These are phyloP conservation scores for Acacia concinna DNA, from an alignment of 331 rosid genomes.

Conservation along the genomic window DNA sequence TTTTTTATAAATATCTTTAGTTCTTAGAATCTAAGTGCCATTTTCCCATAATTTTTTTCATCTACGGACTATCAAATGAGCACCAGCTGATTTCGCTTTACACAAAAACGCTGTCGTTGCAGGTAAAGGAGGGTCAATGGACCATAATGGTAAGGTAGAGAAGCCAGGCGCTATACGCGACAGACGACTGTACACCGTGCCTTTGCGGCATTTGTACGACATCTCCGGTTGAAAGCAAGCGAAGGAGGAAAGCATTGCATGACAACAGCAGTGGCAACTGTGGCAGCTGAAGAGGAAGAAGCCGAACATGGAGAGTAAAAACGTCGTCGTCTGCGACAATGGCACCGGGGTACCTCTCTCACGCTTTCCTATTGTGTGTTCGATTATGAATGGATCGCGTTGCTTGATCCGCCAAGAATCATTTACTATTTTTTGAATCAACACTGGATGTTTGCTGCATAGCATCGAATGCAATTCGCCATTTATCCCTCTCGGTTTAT, in stretches of 20 bases:
- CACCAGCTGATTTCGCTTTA: too few relatives aligned
- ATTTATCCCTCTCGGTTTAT: neutral
- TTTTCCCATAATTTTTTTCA: too few relatives aligned
- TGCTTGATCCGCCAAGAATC: constrained; percentile 21
- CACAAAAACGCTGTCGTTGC: too few relatives aligned
- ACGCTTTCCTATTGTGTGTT: neutral
- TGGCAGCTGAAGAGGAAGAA: constrained; percentile 9
- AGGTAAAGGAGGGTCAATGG: too few relatives aligned
- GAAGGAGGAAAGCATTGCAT: constrained; percentile 15
- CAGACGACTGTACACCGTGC: neutral
- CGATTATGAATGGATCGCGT: constrained; percentile 9
- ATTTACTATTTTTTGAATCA: neutral
- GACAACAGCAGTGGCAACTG: constrained; percentile 3
- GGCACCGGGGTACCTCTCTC: constrained; percentile 79
- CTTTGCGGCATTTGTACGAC: constrained; percentile 24
- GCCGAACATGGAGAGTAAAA: constrained; percentile 66
- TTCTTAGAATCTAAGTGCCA: too few relatives aligned
- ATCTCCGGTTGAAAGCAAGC: constrained; percentile 19
- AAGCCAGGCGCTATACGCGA: too few relatives aligned
- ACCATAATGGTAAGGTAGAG: too few relatives aligned
- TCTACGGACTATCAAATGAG: too few relatives aligned
- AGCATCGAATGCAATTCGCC: neutral
- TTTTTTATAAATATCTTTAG: too few relatives aligned
- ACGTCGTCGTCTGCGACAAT: constrained; percentile 94
- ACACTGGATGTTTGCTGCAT: neutral